Percentiles rank a stretch among this genome's conserved stretches.
phyloP scores from a whole-genome alignment of 257 asterid species.

The Plectranthus barbatus region DNA sequence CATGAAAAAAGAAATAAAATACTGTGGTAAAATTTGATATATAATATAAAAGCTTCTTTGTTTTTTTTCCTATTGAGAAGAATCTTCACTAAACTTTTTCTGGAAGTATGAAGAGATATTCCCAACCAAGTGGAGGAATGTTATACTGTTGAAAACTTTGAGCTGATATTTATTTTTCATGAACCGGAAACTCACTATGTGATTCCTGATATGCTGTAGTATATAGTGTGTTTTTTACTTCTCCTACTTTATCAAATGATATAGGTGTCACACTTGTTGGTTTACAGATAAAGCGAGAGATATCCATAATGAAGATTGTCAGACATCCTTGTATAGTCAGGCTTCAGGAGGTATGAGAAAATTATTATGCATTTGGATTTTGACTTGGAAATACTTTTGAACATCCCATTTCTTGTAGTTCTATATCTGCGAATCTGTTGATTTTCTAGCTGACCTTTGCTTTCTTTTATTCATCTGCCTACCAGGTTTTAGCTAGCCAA shows the following conservation, averaged over 20 bases:
- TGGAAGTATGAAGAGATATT: background rate
- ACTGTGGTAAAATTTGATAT: background rate
- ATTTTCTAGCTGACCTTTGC: slow-evolving; percentile 13
- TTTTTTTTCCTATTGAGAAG: background rate
- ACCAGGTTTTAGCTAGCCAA: slow-evolving; percentile 75
- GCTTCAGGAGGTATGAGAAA: slow-evolving; percentile 68
- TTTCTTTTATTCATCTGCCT: background rate
- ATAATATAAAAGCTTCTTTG: background rate
- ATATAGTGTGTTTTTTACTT: slow-evolving; percentile 6
- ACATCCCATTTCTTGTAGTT: background rate
- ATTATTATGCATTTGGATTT: background rate
- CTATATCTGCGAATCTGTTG: background rate
- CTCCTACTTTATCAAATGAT: background rate
- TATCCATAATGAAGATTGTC: slow-evolving; percentile 89
- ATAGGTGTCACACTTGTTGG: slow-evolving; percentile 15
- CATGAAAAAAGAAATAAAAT: background rate
- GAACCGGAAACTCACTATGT: background rate
- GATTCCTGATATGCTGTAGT: background rate
- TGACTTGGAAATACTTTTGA: slow-evolving; percentile 4
- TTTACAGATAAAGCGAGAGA: slow-evolving; percentile 78
- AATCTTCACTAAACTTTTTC: slow-evolving; percentile 1
- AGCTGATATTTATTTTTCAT: background rate
- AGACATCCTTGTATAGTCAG: slow-evolving; percentile 78
- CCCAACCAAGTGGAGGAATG: slow-evolving; percentile 1
- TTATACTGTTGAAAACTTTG: background rate